Evolutionary conservation across 306 rosid genomes (phyloP), one percentile per base, ranked within the genome.

Genomic region (Fagus crenata): DNA sequence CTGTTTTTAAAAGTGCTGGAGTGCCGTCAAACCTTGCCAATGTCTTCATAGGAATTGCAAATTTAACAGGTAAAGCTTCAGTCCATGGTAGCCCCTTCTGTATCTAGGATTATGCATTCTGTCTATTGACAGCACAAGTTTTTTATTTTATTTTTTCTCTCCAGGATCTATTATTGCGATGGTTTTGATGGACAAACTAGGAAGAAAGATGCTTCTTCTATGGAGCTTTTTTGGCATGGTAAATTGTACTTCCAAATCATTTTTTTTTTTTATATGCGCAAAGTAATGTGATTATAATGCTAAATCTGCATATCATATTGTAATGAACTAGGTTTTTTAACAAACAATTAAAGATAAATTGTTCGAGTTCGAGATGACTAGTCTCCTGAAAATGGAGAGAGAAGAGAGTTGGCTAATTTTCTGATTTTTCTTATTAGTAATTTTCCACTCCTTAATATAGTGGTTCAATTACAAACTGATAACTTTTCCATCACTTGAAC

Each of bases 221-320:
- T 87, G 98, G 96, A 95, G 97, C 88, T 95, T 95, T 82, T 82
- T 86, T 49, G 97, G 98, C 86, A 95, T 95, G 98, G 98, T 95
- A 94, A 87, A 51, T 75, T 46, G 60, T 64, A 55, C 71, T 70
- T 71, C 43, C 58, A 74, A 74, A 33, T 64, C 51, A 17, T 31
- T 69, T 43, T 67, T 41, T 31, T 32, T 7, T 40, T 53, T 22
- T 22, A 22, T 58, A 17, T 22, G 75, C 56, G n/a, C 4, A 64
- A 69, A 63, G 46, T 13, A 14, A 15, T 6, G 76, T 79, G 67
- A 53, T 31, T 39, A 56, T 70, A 55, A 75, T 67, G 65, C 67
- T 74, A 49, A 53, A 32, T 68, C 31, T 28, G 41, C 59, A 35
- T 53, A 32, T 68, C 82, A 51, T 41, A 53, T 78, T 22, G 28